A percentile compares a stretch with the other conserved stretches of the same genome.
Evolutionary conservation across 257 asterid genomes (phyloP).

Genomic region (Linaria vulgaris): DNA sequence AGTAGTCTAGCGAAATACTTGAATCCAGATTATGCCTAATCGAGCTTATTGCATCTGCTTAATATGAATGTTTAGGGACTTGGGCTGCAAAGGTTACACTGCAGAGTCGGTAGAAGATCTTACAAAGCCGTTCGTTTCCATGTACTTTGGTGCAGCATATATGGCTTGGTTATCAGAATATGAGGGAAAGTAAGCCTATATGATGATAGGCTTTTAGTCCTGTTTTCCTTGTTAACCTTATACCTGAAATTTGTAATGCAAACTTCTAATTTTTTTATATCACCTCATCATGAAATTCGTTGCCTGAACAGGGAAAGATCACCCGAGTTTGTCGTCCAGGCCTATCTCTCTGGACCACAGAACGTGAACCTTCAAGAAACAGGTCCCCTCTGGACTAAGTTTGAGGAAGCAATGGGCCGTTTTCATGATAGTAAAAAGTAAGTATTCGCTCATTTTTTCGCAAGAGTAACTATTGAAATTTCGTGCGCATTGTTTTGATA

Average conservation of each 20-base stretch:
- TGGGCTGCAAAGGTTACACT: slow-evolving; percentile 62
- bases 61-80: slow-evolving; percentile 51
- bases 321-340: slow-evolving; percentile 75
- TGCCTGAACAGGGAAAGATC: slow-evolving; percentile 60
- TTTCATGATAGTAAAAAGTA: slow-evolving; percentile 57
- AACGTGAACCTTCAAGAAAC: slow-evolving; percentile 73
- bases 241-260: too few species aligned
- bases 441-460: background rate
- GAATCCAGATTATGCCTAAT: background rate
- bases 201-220: background rate
- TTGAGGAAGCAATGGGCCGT: slow-evolving; percentile 59
- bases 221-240: background rate
- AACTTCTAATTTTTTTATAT: background rate
- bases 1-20: too few species aligned
- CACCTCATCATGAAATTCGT: background rate
- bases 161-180: slow-evolving; percentile 81
- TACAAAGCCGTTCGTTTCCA: slow-evolving; percentile 75
- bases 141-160: slow-evolving; percentile 97
- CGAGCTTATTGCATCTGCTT: slow-evolving; percentile 21
- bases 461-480: background rate
- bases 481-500: slow-evolving; percentile 10
- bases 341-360: slow-evolving; percentile 83
- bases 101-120: slow-evolving; percentile 87
- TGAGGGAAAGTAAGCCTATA: slow-evolving; percentile 67
- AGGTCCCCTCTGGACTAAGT: slow-evolving; percentile 61